These are phyloP conservation scores for Tylopilus orsonianus DNA, from an alignment of 1,284 basidiomycete species.

Conservation along the genomic window DNA sequence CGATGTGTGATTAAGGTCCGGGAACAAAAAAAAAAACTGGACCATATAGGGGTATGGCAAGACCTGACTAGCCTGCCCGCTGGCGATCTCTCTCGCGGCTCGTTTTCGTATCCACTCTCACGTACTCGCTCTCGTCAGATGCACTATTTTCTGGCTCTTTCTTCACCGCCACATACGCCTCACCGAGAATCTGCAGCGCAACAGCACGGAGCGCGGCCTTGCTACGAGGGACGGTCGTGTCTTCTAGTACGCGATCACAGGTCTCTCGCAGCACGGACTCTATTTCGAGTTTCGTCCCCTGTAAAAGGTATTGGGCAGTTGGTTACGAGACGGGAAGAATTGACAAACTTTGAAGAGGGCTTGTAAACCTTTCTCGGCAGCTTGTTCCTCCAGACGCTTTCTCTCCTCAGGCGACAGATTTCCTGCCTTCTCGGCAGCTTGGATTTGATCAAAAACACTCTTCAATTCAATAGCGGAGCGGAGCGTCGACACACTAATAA, in stretches of 20 bases:
- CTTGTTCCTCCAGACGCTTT: constrained; percentile 91
- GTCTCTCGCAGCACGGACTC: constrained; percentile 93
- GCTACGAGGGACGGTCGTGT: constrained; percentile 49
- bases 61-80: constrained; percentile 15
- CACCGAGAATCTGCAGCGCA: constrained; percentile 82
- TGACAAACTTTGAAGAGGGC: constrained; percentile 81
- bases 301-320: not conserved
- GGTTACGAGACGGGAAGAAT: not conserved
- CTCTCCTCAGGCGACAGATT: constrained; percentile 84
- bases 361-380: constrained; percentile 93
- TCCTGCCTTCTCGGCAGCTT: constrained; percentile 88
- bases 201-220: constrained; percentile 77
- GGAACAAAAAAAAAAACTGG: constrained; percentile 4
- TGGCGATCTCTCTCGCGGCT: constrained; percentile 47
- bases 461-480: constrained; percentile 92
- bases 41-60: constrained; percentile 1
- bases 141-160: constrained; percentile 55
- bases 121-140: constrained; percentile 74
- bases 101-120: constrained; percentile 75
- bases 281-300: constrained; percentile 94
- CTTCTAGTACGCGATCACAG: constrained; percentile 82
- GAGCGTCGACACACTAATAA: constrained; percentile 77
- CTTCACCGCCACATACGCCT: constrained; percentile 67
- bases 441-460: constrained; percentile 92
- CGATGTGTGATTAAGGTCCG: constrained; percentile 8